phyloP scores from a whole-genome alignment of 2,329 filamentous ascomycete species.

The Metarhizium anisopliae region DNA sequence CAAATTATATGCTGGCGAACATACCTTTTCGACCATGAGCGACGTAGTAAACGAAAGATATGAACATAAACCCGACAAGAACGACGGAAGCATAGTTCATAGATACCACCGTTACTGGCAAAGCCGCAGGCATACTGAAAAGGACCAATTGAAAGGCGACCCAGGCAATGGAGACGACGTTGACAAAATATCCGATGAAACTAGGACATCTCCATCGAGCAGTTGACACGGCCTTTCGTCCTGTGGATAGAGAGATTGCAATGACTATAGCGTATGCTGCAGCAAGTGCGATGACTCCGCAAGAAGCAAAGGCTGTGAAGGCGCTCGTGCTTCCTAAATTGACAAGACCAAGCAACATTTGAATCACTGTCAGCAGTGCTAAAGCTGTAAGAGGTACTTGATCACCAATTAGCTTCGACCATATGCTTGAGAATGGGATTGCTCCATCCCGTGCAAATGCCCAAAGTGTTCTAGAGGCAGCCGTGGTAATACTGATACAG shows the following conservation, averaged over 20 bases:
- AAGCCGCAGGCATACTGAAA: neutral
- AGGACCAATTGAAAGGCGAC: neutral
- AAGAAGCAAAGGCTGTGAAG: neutral
- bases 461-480: slow-evolving; percentile 50
- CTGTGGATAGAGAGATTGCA: neutral
- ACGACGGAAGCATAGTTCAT: neutral
- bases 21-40: too few species aligned
- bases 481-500: slow-evolving; percentile 50
- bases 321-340: slow-evolving; percentile 35
- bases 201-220: neutral
- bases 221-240: too few species aligned
- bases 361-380: slow-evolving; percentile 41
- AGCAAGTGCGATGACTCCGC: neutral
- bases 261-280: neutral
- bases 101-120: neutral
- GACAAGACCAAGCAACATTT: slow-evolving; percentile 46
- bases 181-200: neutral
- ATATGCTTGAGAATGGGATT: slow-evolving; percentile 41
- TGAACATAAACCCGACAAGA: neutral
- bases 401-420: slow-evolving; percentile 37
- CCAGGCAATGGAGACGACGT: neutral
- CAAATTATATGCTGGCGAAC: too few species aligned
- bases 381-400: slow-evolving; percentile 42
- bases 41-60: neutral
- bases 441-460: slow-evolving; percentile 51